Conservation (phyloP, 73 alveolate genomes). For the Paramecium primaurelia region DNA sequence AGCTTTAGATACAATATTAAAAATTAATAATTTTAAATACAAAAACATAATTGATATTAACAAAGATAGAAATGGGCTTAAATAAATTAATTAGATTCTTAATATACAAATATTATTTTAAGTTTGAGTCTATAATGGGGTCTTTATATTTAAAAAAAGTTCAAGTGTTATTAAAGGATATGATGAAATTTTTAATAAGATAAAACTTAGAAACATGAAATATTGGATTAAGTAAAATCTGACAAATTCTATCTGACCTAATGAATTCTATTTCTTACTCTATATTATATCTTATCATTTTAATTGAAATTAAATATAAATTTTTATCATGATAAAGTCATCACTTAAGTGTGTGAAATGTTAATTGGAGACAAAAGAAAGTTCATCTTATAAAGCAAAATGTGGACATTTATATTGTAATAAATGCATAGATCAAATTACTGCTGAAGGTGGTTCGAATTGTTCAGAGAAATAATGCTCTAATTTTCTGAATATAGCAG, state of each 20-base stretch:
- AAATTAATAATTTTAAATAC: too few species aligned
- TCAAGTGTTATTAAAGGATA: too few species aligned
- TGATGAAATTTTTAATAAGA: not conserved
- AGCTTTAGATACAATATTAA: too few species aligned
- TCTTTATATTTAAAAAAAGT: too few species aligned
- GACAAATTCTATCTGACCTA: not conserved
- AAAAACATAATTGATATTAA: too few species aligned
- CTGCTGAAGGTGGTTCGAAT: not conserved
- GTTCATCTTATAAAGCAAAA: not conserved
- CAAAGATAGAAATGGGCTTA: too few species aligned
- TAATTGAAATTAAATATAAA: not conserved
- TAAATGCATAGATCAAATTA: not conserved
- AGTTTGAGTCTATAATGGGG: too few species aligned
- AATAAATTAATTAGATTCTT: too few species aligned
- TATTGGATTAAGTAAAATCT: not conserved
- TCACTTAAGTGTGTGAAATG: not conserved
- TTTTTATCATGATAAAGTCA: not conserved
- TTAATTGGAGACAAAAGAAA: not conserved
- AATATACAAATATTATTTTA: too few species aligned
- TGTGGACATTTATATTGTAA: conserved; percentile 29
- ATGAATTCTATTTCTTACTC: not conserved
- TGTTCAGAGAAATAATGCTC: not conserved
- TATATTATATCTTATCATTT: not conserved
- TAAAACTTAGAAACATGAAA: not conserved
- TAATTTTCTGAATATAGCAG: not conserved